A percentile compares a stretch with the other conserved stretches of the same genome.
Conservation (phyloP, 257 asterid species). For the Craterostigma plantagineum region DNA sequence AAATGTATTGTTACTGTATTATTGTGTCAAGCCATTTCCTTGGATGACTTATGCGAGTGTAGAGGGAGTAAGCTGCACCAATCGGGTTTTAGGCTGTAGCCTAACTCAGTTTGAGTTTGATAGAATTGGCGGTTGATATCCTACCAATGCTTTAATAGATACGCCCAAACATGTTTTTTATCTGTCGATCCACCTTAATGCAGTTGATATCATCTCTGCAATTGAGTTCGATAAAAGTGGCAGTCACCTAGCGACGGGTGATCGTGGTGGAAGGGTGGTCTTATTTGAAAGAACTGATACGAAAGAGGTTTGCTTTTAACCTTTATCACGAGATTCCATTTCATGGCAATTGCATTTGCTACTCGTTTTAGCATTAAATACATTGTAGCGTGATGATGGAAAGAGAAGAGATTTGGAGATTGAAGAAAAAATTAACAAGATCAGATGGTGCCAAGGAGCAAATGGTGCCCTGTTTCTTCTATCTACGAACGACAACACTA, state of each 20-base stretch:
- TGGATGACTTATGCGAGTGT: no score
- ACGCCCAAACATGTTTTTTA: background rate
- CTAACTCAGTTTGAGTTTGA: no score
- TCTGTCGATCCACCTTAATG: conserved; percentile 7
- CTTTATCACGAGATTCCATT: conserved; percentile 2
- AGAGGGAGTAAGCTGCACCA: no score
- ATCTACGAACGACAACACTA: conserved; percentile 97
- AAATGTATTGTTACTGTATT: no score
- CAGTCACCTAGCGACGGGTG: conserved; percentile 80
- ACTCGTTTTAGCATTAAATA: background rate
- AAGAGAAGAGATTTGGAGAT: conserved; percentile 85
- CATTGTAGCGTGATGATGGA: conserved; percentile 51
- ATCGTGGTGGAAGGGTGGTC: conserved; percentile 90
- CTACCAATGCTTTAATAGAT: conserved; percentile 4
- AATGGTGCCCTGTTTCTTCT: conserved; percentile 92
- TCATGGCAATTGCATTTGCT: conserved; percentile 7
- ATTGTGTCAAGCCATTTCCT: no score
- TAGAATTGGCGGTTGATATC: no score
- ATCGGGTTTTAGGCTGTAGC: no score
- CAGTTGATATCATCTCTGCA: conserved; percentile 84
- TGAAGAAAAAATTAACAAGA: conserved; percentile 98
- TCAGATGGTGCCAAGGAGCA: conserved; percentile 91
- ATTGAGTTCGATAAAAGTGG: conserved; percentile 75
- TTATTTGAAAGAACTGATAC: conserved; percentile 61
- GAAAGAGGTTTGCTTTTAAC: conserved; percentile 36